phyloP scores from a whole-genome alignment of 306 rosid genomes.

The Castanospermum australe region DNA sequence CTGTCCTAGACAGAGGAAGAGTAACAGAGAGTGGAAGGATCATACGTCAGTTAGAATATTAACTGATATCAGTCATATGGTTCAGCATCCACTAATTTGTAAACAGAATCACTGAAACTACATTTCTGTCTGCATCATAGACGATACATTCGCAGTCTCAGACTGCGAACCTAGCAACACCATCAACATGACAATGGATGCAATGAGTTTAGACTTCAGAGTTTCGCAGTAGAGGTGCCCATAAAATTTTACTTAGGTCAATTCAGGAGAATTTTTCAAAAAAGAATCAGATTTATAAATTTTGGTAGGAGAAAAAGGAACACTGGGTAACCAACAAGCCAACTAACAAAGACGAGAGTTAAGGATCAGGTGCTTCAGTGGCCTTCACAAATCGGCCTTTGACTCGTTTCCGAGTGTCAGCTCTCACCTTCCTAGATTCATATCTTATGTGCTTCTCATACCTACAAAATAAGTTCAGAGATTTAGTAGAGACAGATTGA shows the following conservation, averaged over 20 bases:
- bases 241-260: too few relatives aligned
- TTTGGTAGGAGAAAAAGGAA: not conserved
- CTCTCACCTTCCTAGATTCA: constrained; percentile 74
- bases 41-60: too few relatives aligned
- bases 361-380: constrained; percentile 33
- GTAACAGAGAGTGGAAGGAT: too few relatives aligned
- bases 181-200: not conserved
- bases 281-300: not conserved
- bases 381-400: constrained; percentile 78
- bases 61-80: too few relatives aligned
- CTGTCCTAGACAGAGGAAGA: too few relatives aligned
- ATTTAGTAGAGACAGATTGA: not conserved
- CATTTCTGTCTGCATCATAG: not conserved
- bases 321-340: not conserved
- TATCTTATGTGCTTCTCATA: constrained; percentile 71
- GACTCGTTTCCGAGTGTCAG: constrained; percentile 70
- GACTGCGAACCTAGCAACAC: not conserved
- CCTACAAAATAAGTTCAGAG: constrained; percentile 24
- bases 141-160: not conserved
- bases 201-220: too few relatives aligned
- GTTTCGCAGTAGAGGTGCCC: too few relatives aligned
- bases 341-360: not conserved
- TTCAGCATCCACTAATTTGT: too few relatives aligned
- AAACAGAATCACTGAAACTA: too few relatives aligned
- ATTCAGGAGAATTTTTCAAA: not conserved